These are phyloP conservation scores for Arctostaphylos glauca DNA, from an alignment of 148 eudicot genomes.

Conservation along the genomic window DNA sequence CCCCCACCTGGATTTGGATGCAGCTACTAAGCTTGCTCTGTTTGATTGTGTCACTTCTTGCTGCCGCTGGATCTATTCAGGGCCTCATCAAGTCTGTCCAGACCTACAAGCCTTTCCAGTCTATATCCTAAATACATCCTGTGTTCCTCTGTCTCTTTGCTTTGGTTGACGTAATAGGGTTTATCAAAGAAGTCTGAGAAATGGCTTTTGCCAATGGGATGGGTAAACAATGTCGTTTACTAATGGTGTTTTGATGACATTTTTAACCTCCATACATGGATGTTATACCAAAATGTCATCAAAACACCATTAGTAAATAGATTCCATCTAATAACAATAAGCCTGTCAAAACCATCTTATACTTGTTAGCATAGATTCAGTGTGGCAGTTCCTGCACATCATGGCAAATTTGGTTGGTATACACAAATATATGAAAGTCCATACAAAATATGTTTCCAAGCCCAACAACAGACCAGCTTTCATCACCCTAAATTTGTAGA, in stretches of 20 bases:
- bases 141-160: background rate
- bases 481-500: background rate
- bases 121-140: background rate
- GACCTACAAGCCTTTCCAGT: background rate
- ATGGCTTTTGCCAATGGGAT: background rate
- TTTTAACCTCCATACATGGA: background rate
- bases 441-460: background rate
- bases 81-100: slow-evolving; percentile 33
- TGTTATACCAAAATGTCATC: background rate
- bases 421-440: background rate
- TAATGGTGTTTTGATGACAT: background rate
- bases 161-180: background rate
- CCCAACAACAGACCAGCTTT: background rate
- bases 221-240: background rate
- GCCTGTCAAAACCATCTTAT: too few relatives aligned
- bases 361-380: background rate
- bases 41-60: slow-evolving; percentile 43
- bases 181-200: background rate
- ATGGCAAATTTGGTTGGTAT: background rate
- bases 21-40: slow-evolving; percentile 33
- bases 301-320: background rate
- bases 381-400: background rate
- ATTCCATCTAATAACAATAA: background rate
- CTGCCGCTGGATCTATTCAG: slow-evolving; percentile 44
- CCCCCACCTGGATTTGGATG: slow-evolving; percentile 37